Percentiles rank a stretch among this genome's conserved stretches.
phyloP scores from a whole-genome alignment of 1,284 basidiomycete species.

The Ganoderma boninense region DNA sequence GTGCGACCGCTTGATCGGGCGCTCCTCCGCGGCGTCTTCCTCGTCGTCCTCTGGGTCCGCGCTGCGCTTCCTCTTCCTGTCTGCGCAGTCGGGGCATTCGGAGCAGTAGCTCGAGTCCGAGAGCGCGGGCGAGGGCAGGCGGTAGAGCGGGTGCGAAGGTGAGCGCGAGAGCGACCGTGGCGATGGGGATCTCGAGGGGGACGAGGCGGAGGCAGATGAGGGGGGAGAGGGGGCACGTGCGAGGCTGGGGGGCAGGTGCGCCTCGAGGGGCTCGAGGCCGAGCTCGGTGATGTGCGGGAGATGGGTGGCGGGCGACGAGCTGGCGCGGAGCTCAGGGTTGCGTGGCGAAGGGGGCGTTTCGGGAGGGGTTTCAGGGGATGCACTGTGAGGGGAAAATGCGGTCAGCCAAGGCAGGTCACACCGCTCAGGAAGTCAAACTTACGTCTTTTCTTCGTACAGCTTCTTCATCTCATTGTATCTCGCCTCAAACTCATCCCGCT shows the following conservation, averaged over 20 bases:
- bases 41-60: conserved; percentile 17
- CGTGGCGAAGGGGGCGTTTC: conserved; percentile 24
- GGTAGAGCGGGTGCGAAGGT: conserved; percentile 33
- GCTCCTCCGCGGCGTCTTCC: conserved; percentile 19
- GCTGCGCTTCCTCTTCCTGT: conserved; percentile 35
- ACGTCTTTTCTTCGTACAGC: conserved; percentile 35
- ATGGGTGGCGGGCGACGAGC: conserved; percentile 18
- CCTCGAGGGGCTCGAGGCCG: conserved; percentile 23
- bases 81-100: conserved; percentile 41
- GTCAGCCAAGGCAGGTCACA: background rate
- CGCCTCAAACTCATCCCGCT: conserved; percentile 51
- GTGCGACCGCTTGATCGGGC: conserved; percentile 35
- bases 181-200: background rate
- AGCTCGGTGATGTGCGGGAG: conserved; percentile 23
- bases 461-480: conserved; percentile 46
- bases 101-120: conserved; percentile 42
- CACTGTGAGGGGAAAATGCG: conserved; percentile 8
- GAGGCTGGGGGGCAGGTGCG: conserved; percentile 23
- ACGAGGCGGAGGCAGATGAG: background rate
- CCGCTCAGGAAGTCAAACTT: conserved; percentile 15
- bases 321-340: conserved; percentile 25
- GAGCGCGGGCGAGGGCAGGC: conserved; percentile 36
- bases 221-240: conserved; percentile 10
- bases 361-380: conserved; percentile 19
- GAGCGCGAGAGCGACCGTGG: conserved; percentile 27